A percentile compares a stretch with the other conserved stretches of the same genome.
These are phyloP conservation scores for Phytophthora pini DNA, from an alignment of 352 stramenopile genomes.

Conservation along the genomic window DNA sequence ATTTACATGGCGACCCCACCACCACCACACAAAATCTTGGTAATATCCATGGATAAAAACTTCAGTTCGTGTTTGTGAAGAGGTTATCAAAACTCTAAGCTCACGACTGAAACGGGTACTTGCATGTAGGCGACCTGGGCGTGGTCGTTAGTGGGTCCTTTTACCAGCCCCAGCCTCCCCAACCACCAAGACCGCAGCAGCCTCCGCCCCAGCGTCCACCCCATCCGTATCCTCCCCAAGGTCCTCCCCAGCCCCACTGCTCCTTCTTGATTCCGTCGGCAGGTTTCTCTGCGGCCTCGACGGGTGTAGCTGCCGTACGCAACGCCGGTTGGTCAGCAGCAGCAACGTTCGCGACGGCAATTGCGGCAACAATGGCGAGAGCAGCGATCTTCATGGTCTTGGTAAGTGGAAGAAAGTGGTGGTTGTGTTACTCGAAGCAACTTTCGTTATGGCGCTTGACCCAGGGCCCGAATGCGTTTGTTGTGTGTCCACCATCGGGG, in stretches of 20 bases:
- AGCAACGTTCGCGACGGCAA: not conserved
- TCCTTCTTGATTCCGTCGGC: not conserved
- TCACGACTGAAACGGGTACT: no score
- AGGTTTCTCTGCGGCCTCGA: not conserved
- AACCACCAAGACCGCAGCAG: conserved; percentile 4
- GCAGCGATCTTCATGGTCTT: not conserved
- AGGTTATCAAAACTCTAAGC: no score
- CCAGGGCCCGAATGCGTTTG: no score
- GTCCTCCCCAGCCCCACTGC: not conserved
- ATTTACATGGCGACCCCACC: no score
- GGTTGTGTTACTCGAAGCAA: not conserved
- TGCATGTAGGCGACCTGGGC: no score
- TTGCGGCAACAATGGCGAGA: not conserved
- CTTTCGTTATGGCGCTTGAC: not conserved
- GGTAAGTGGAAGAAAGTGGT: not conserved
- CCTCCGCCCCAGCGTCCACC: not conserved
- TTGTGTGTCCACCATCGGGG: no score
- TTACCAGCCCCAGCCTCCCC: conserved; percentile 3
- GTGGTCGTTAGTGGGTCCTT: not conserved
- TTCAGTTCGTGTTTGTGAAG: no score
- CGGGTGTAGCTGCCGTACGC: not conserved
- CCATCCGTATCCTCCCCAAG: not conserved
- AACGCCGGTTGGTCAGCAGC: not conserved
- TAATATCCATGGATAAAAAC: no score
- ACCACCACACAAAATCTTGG: no score